Percentiles rank a stretch among this genome's conserved stretches.
Evolutionary conservation across 352 stramenopile genomes (phyloP).

Genomic region (Phytophthora palmivora): DNA sequence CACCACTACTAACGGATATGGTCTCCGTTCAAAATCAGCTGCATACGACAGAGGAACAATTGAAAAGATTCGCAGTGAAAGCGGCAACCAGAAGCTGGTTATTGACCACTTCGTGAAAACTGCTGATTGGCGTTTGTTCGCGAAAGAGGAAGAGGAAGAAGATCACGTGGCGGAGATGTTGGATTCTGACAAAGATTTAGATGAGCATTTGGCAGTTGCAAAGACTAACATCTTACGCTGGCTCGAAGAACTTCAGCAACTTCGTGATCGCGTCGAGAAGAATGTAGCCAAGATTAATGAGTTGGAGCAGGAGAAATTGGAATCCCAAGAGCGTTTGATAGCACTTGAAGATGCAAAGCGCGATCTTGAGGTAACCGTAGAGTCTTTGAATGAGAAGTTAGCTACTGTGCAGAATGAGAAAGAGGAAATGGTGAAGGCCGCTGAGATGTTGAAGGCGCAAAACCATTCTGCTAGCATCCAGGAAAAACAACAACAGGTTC

Average conservation of each 20-base stretch:
- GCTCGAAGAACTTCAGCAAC: constrained; percentile 33
- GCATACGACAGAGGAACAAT: constrained; percentile 14
- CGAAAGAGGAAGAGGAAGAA: constrained; percentile 23
- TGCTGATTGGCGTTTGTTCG: constrained; percentile 34
- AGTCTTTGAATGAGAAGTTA: constrained; percentile 40
- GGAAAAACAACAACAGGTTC: constrained; percentile 29
- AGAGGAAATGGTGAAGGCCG: constrained; percentile 16
- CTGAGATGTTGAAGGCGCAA: constrained; percentile 22
- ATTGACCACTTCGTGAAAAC: constrained; percentile 30
- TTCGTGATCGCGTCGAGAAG: constrained; percentile 14
- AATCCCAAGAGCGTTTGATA: constrained; percentile 20
- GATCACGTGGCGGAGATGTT: constrained; percentile 4
- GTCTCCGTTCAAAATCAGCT: constrained; percentile 23
- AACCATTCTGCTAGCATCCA: constrained; percentile 29
- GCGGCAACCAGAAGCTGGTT: constrained; percentile 18
- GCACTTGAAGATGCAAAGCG: constrained; percentile 21
- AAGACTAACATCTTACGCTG: constrained; percentile 23
- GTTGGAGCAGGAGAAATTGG: constrained; percentile 27
- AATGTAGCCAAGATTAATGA: constrained; percentile 14
- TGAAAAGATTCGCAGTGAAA: constrained; percentile 12
- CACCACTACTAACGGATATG: constrained; percentile 15
- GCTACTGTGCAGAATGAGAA: constrained; percentile 24
- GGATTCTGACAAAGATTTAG: constrained; percentile 6
- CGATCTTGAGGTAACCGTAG: constrained; percentile 26
- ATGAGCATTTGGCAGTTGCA: constrained; percentile 21